phyloP scores from a whole-genome alignment of 1,139 yeast genomes.

The Hemisphaericaspora xylofermentans region DNA sequence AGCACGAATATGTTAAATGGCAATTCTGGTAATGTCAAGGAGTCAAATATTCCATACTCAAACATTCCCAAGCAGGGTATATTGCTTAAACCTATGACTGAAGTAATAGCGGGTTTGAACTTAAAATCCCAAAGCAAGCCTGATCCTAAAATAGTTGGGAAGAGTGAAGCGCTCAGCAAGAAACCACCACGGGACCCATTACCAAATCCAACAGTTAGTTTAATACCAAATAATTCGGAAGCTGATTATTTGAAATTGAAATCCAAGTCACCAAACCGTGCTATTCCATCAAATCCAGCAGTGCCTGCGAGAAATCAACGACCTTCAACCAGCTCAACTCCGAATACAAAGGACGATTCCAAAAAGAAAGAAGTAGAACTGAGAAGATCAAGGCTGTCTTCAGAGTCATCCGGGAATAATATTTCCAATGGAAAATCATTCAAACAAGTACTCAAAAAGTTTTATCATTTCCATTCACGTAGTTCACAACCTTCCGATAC shows the following conservation, averaged over 20 bases:
- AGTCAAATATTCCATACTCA: too few relatives aligned
- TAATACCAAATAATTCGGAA: too few relatives aligned
- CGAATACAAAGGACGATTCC: not conserved
- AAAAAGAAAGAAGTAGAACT: not conserved
- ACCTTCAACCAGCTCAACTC: not conserved
- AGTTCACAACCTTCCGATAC: not conserved
- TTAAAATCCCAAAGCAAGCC: too few relatives aligned
- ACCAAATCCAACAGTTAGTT: not conserved
- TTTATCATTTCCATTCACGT: constrained; percentile 1
- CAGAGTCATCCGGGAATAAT: not conserved
- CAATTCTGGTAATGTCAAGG: too few relatives aligned
- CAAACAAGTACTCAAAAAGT: constrained; percentile 16
- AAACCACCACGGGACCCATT: not conserved
- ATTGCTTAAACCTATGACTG: not conserved
- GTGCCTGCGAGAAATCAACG: too few relatives aligned
- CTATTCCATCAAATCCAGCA: too few relatives aligned
- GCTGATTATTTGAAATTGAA: too few relatives aligned
- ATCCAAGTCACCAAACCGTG: too few relatives aligned
- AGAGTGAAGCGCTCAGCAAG: too few relatives aligned
- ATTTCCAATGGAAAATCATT: constrained; percentile 12
- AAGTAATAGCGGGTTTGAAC: not conserved
- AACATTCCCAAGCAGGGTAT: too few relatives aligned
- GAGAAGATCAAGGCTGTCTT: not conserved
- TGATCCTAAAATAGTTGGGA: too few relatives aligned
- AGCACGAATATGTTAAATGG: too few relatives aligned